Base-by-base conservation (phyloP, 768 basidiomycete species). In the Lanmaoa rubissima region DNA sequence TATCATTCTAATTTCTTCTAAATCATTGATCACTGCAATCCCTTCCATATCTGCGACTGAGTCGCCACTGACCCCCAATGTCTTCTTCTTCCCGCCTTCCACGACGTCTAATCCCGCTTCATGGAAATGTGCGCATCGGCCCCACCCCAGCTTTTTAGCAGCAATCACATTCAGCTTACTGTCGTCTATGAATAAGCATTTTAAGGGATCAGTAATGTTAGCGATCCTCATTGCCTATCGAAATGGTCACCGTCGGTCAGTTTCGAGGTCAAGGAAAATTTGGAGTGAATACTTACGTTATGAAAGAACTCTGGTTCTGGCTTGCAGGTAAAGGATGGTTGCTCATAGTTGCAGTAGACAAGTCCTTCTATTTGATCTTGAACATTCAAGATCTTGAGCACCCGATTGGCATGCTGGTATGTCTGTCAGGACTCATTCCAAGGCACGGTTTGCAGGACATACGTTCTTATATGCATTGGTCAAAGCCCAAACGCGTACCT, bases 391-490 rank as follows among this genome's bases (percentile, higher is more conserved):
- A 94, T 91, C 16, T 77, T 76, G 54, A 94, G 78, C 2, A 94
- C 92, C 21, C 92, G 82, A 63, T 82, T 75, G 13, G 92, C 92
- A 69, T 94, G 92, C 92, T 94, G 61, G 5, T 35, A 19, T 41
- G 9, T 48, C 47, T 8, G 21, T 61, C 41, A 61, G 64, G 47
- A 53, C 42, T 54, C 9, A 26, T n/a, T 35, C 39, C 24, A 35
- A 31, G 19, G 21, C 24, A 36, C 10, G 19, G 6, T 38, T 41
- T 72, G 78, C 44, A n/a, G 13, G 28, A 53, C 72, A 21, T 70
- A 92, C 92, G 24, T 82, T 76, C 53, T 78, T 78, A 69, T 92
- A 93, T 12, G 92, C 92, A 66, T 94, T 94, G 4, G 92, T 94
- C 42, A 94, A 72, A 3, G 82, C 90, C 92, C 92, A 94, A 5